Percentiles rank a stretch among this genome's conserved stretches.
Conservation (phyloP, 1,139 yeast species). For the Yamadazyma dendronema region DNA sequence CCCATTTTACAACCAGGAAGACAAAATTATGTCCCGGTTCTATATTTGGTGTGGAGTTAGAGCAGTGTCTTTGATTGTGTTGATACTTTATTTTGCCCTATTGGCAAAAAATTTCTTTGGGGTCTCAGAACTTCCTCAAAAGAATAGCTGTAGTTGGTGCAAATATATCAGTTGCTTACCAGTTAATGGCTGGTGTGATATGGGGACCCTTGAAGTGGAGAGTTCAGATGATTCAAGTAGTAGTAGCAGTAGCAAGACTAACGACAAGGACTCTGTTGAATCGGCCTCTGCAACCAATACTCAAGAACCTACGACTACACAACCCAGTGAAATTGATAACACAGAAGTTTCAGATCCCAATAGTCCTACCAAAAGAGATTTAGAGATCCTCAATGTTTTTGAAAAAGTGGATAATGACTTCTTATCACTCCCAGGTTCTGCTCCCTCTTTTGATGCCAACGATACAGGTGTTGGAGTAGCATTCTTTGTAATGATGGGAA, state of each 20-base stretch:
- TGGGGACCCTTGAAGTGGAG: conserved; percentile 46
- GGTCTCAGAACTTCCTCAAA: conserved; percentile 31
- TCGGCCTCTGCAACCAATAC: conserved; percentile 2
- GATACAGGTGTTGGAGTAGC: conserved; percentile 14
- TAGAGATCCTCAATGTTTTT: not conserved
- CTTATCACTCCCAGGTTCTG: not conserved
- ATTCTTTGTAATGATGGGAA: conserved; percentile 15
- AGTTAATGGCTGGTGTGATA: conserved; percentile 71
- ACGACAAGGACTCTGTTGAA: not conserved
- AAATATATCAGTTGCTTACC: conserved; percentile 72
- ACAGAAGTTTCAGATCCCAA: conserved; percentile 2
- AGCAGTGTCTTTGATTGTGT: conserved; percentile 43
- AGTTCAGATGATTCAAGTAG: not conserved
- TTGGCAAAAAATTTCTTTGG: conserved; percentile 51
- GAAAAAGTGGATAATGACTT: not conserved
- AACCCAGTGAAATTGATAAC: conserved; percentile 2
- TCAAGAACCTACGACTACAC: conserved; percentile 9
- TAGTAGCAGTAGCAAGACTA: not conserved
- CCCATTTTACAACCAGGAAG: conserved; percentile 33
- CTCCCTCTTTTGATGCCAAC: not conserved
- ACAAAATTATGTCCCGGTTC: conserved; percentile 34
- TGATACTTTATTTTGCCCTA: conserved; percentile 50
- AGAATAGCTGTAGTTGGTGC: conserved; percentile 60
- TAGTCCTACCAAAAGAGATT: conserved; percentile 1
- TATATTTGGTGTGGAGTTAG: conserved; percentile 54